Conservation (phyloP, 2,329 filamentous ascomycete genomes). For the Fusarium mangiferae region DNA sequence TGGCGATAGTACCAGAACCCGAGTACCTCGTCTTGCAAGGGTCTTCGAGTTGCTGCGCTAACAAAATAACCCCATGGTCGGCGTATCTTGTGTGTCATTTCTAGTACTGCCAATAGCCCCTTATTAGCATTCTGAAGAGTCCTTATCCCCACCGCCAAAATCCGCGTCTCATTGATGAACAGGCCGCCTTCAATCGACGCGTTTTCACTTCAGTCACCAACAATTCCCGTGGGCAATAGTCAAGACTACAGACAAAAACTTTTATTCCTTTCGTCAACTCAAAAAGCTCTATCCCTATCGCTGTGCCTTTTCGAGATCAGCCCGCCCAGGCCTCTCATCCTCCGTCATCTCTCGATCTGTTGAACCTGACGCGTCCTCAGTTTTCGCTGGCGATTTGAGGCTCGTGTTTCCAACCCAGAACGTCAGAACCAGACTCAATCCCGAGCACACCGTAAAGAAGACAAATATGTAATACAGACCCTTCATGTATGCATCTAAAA, state of each 20-base stretch:
- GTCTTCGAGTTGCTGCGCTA: accelerated
- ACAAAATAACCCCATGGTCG: no score
- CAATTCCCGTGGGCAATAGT: accelerated
- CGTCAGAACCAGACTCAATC: not conserved
- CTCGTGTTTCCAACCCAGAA: conserved; percentile 1
- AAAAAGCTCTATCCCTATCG: not conserved
- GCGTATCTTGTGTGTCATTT: accelerated
- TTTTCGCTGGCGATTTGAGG: not conserved
- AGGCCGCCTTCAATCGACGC: no score
- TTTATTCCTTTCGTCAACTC: not conserved
- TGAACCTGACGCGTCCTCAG: not conserved
- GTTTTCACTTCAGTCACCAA: not conserved
- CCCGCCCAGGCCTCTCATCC: not conserved
- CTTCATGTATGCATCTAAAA: not conserved
- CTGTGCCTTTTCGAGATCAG: not conserved
- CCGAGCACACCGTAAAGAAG: not conserved
- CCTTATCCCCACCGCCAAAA: accelerated
- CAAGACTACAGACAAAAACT: not conserved
- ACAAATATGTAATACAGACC: not conserved
- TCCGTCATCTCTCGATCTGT: not conserved
- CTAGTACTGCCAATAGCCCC: accelerated
- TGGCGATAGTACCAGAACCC: accelerated
- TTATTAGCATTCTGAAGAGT: no score
- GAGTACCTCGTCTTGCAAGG: accelerated
- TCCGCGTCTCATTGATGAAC: not conserved